Base-by-base conservation (phyloP, 805 yeast genomes). In the Candida railenensis region DNA sequence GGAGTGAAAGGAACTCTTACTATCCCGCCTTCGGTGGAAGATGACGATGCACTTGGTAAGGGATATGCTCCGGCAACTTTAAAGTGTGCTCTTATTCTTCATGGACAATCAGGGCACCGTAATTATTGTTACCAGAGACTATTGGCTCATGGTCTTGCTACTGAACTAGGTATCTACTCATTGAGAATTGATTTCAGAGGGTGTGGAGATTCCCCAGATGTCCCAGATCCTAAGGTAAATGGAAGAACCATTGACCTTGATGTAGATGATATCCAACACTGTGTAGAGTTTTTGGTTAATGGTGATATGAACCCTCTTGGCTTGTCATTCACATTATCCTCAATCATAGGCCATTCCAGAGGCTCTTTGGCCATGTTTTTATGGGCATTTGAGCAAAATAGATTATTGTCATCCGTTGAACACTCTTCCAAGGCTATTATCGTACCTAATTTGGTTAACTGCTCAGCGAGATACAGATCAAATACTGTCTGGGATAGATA, bases 21-120 rank as follows among this genome's bases (percentile, higher is more conserved):
- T 9, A 53, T 72, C 2, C 77, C 77, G 20, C 71, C 62, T 36
- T 47, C 70, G 0, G 63, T 46, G 3, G 63, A 59, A 38, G 48
- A 51, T 1, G 61, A 55, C 5, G 50, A 58, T 42, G 60, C 59
- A 8, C 56, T 54, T 45, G 54, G 48, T 28, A 56, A 55, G 8
- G 66, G 63, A 1, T 57, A 52, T 40, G 66, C 68, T 7, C 76
- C 77, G 3, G 60, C 73, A 4, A 74, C 78, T 4, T 74, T 69
- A 47, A 74, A 77, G 48, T 71, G 78, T 34, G 89, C 84, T 0
- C 59, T 90, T 4, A 58, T 90, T 15, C 53, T 82, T n/a, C 97
- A 91, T 61, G 97, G 97, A 1, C 85, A 80, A 50, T 91, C 83
- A 0, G 95, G 96, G 0, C 95, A 91, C 60, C 80, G 89, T 53